Evolutionary conservation across 768 basidiomycete species (phyloP).

Genomic region (Cystofilobasidium capitatum): DNA sequence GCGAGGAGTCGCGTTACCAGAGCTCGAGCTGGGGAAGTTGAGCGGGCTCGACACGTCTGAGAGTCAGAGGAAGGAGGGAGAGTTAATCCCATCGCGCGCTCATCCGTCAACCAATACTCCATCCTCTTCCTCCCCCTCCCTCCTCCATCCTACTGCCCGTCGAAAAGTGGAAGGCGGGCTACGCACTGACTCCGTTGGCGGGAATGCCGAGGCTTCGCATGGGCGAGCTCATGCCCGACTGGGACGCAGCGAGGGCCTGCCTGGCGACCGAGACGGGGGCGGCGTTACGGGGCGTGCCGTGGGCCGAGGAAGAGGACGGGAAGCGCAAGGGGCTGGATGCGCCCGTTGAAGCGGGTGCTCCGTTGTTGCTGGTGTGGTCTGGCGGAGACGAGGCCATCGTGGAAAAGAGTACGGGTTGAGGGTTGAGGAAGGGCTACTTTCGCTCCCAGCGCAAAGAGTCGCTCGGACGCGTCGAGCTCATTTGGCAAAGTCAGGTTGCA

Average conservation of each 20-base stretch:
- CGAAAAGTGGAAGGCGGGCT: background rate
- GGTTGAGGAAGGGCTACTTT: background rate
- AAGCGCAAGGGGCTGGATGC: background rate
- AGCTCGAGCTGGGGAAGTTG: conserved; percentile 11
- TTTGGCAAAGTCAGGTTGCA: no score
- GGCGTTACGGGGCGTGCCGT: conserved; percentile 8
- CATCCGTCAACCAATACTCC: background rate
- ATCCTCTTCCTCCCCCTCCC: background rate
- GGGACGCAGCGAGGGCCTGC: background rate
- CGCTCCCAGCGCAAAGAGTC: no score
- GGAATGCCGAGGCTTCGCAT: conserved; percentile 16
- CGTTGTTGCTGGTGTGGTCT: background rate
- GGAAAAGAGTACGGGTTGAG: background rate
- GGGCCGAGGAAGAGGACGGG: conserved; percentile 7
- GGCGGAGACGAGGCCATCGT: conserved; percentile 20
- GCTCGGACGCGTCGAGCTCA: no score
- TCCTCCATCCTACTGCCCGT: background rate
- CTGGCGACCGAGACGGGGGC: background rate
- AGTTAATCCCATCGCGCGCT: background rate
- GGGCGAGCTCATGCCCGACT: conserved; percentile 25
- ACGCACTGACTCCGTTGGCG: conserved; percentile 3
- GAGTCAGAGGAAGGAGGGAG: background rate
- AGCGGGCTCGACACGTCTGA: conserved; percentile 8
- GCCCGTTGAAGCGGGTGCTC: background rate
- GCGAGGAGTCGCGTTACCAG: conserved; percentile 5